A percentile compares a stretch with the other conserved stretches of the same genome.
phyloP scores from a whole-genome alignment of 2,329 filamentous ascomycete genomes.

The Fusarium sp. region DNA sequence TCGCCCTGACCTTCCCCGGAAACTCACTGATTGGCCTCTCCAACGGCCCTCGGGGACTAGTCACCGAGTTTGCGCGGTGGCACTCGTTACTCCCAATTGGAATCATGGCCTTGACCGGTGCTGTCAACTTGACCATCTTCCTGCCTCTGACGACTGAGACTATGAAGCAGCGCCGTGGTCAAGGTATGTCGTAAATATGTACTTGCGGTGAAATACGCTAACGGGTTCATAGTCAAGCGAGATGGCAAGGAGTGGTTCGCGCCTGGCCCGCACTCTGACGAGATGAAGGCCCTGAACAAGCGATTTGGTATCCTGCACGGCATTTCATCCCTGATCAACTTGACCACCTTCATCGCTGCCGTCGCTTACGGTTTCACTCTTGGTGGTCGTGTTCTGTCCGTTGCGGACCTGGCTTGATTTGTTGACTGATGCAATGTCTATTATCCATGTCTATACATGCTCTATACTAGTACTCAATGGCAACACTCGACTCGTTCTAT shows the following conservation, averaged over 20 bases:
- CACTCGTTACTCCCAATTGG: constrained; percentile 76
- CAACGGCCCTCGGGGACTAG: constrained; percentile 64
- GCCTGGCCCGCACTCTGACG: constrained; percentile 80
- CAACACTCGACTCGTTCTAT: constrained; percentile 16
- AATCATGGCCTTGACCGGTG: constrained; percentile 76
- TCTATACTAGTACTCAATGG: constrained; percentile 26
- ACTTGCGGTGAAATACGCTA: constrained; percentile 13
- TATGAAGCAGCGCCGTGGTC: constrained; percentile 81
- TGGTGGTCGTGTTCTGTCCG: constrained; percentile 68
- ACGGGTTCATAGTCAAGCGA: constrained; percentile 71
- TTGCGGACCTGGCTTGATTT: constrained; percentile 43
- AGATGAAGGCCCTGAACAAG: constrained; percentile 86
- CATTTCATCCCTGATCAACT: constrained; percentile 81
- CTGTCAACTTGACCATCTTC: constrained; percentile 77
- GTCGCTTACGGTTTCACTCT: constrained; percentile 84
- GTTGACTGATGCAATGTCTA: constrained; percentile 8
- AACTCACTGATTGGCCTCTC: constrained; percentile 60
- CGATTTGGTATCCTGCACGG: constrained; percentile 85
- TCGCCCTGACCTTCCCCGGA: constrained; percentile 86
- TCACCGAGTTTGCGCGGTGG: constrained; percentile 71
- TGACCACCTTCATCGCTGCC: constrained; percentile 76
- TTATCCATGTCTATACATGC: constrained; percentile 2
- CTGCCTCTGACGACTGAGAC: constrained; percentile 80
- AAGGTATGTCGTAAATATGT: constrained; percentile 67
- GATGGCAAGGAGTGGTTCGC: constrained; percentile 92